Evolutionary conservation across 768 basidiomycete genomes (phyloP), one percentile per base, ranked within the genome.

Genomic region (Harrya chromipes): DNA sequence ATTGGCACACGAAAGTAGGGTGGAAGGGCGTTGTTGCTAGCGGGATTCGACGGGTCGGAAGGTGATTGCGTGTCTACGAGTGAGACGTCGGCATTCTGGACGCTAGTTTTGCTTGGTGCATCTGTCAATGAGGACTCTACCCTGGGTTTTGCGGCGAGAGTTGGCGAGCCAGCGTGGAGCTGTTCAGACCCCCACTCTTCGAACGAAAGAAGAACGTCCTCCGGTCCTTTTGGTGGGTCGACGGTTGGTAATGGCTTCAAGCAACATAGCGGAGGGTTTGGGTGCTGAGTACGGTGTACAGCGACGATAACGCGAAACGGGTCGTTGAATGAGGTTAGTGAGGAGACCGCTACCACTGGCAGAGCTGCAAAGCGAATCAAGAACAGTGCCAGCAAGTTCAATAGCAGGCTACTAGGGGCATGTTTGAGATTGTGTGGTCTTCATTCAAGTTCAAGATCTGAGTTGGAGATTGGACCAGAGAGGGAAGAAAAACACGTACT

Each of bases 131-230:
- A 39, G 1, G 42, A 13, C 5, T 64, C 56, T 33, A 17, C 33
- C 27, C 40, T 42, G 17, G 42, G 17, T 24, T 39, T 52, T 7
- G 44, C 9, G 34, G 63, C 63, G n/a, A 61, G 64, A 58, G 20
- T 56, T 43, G 65, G 64, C 19, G 66, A 62, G n/a, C 66, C 61
- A 12, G 60, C 64, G 53, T 79, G 74, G 40, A 72, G 60, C 49
- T 84, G 85, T 56, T 80, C 87, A 27, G 80, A 80, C 61, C 90
- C 90, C 90, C 90, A 94, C 56, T 92, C 90, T 59, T 92, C 87
- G 60, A 94, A 94, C 0, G 88, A 87, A 19, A 90, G 77, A 19
- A 92, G 69, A 6, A 85, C 68, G 45, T 84, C 81, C 43, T 83
- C 83, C 5, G 76, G 69, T 7, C 72, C 70, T 37, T 81, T 77